phyloP scores from a whole-genome alignment of 2,329 filamentous ascomycete genomes.

The Shiraia bambusicola region DNA sequence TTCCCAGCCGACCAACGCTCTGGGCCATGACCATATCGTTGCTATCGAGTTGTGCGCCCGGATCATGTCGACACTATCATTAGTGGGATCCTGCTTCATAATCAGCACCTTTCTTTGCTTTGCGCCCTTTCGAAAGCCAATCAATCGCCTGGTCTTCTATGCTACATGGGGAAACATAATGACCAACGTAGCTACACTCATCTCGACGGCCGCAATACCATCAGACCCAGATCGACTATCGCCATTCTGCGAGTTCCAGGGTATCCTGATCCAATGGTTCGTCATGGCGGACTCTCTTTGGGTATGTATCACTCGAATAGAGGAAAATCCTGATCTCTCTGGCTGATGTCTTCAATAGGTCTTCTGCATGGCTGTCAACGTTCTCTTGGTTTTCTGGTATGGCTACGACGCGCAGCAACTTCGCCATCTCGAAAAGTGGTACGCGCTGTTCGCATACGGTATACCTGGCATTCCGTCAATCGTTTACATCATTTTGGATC shows the following conservation, averaged over 20 bases:
- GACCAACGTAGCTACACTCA: constrained; percentile 73
- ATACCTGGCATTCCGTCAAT: constrained; percentile 70
- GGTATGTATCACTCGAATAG: constrained; percentile 67
- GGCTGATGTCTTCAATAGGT: constrained; percentile 50
- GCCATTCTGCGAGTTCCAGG: constrained; percentile 73
- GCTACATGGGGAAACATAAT: constrained; percentile 80
- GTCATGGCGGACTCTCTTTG: constrained; percentile 19
- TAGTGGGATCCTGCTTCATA: constrained; percentile 71
- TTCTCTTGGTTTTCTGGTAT: constrained; percentile 77
- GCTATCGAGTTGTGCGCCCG: constrained; percentile 67
- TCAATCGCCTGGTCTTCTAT: constrained; percentile 82
- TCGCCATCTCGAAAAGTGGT: constrained; percentile 68
- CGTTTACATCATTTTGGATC: constrained; percentile 65
- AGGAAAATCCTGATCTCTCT: no score
- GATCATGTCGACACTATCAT: constrained; percentile 67
- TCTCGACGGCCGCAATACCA: constrained; percentile 63
- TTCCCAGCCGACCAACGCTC: no score
- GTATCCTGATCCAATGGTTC: constrained; percentile 78
- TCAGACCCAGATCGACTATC: constrained; percentile 39
- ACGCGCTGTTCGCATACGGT: constrained; percentile 70
- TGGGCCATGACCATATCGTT: constrained; percentile 15
- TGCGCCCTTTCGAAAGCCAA: constrained; percentile 76
- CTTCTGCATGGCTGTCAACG: constrained; percentile 79
- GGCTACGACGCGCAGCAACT: constrained; percentile 68
- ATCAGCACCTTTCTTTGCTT: constrained; percentile 70